Percentiles rank a stretch among this genome's conserved stretches.
phyloP scores from a whole-genome alignment of 2,329 filamentous ascomycete species.

The Metarhizium rileyi region DNA sequence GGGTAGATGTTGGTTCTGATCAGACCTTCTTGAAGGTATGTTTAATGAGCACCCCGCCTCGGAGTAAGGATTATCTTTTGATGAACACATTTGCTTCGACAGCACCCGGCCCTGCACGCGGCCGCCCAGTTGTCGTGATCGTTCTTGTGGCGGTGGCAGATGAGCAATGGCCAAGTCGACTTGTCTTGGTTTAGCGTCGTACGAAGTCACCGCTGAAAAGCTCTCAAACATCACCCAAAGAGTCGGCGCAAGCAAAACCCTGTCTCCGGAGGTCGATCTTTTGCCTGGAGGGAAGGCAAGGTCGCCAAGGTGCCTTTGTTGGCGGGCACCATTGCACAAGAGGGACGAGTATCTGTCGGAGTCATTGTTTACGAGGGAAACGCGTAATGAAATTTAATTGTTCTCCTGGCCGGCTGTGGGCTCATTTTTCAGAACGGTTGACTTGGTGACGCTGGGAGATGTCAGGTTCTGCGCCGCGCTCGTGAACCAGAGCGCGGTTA shows the following conservation, averaged over 20 bases:
- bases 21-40: constrained; percentile 12
- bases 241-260: constrained; percentile 1
- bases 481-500: constrained; percentile 12
- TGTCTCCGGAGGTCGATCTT: constrained; percentile 8
- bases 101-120: neutral
- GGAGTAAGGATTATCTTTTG: constrained; percentile 20
- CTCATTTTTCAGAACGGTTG: constrained; percentile 12
- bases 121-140: constrained; percentile 15
- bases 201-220: constrained; percentile 14
- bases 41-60: constrained; percentile 11
- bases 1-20: constrained; percentile 12
- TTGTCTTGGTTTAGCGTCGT: constrained; percentile 16
- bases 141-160: constrained; percentile 17
- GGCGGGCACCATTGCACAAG: constrained; percentile 16
- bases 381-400: constrained; percentile 10
- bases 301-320: constrained; percentile 15
- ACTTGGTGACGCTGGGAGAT: constrained; percentile 15
- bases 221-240: constrained; percentile 11
- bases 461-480: constrained; percentile 5
- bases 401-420: constrained; percentile 17
- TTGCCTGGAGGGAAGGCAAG: constrained; percentile 13
- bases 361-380: constrained; percentile 6
- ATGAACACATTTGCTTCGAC: constrained; percentile 18
- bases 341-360: constrained; percentile 14
- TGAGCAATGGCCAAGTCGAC: constrained; percentile 14